These are phyloP conservation scores for Diaporthe sp. DNA, from an alignment of 2,329 filamentous ascomycete genomes.

Conservation along the genomic window DNA sequence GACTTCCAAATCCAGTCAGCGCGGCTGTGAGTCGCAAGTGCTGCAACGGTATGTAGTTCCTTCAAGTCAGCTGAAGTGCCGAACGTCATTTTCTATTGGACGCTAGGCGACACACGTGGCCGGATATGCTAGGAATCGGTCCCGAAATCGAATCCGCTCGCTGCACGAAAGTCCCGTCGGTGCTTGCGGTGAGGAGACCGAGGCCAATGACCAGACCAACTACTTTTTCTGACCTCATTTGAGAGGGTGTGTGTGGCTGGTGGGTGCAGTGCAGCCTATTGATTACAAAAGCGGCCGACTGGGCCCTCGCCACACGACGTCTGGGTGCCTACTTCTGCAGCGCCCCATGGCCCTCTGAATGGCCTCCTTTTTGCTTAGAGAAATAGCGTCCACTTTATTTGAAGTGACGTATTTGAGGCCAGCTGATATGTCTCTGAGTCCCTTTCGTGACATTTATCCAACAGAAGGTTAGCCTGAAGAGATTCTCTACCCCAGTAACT, in stretches of 20 bases:
- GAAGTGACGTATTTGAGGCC: background rate
- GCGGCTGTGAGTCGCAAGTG: constrained; percentile 10
- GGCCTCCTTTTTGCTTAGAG: background rate
- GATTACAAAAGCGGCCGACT: too few relatives aligned
- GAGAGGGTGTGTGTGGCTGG: too few relatives aligned
- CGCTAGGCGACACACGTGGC: background rate
- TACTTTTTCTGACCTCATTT: background rate
- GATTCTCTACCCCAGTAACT: too few relatives aligned
- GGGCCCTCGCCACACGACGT: too few relatives aligned
- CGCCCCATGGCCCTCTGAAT: too few relatives aligned
- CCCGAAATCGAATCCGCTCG: background rate
- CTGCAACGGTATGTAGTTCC: background rate
- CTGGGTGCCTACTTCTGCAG: too few relatives aligned
- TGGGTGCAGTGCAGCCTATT: too few relatives aligned
- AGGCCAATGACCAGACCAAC: background rate
- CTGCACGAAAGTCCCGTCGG: background rate
- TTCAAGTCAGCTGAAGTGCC: constrained; percentile 17
- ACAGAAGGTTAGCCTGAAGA: too few relatives aligned
- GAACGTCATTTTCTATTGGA: background rate
- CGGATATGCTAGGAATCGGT: constrained; percentile 6
- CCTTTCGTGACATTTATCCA: background rate
- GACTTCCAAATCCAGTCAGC: constrained; percentile 20
- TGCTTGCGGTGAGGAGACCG: background rate
- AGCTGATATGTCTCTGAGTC: background rate
- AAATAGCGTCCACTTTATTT: background rate